Evolutionary conservation across 805 yeast genomes (phyloP), one percentile per base, ranked within the genome.

Genomic region (Metschnikowia chrysomelidarum): DNA sequence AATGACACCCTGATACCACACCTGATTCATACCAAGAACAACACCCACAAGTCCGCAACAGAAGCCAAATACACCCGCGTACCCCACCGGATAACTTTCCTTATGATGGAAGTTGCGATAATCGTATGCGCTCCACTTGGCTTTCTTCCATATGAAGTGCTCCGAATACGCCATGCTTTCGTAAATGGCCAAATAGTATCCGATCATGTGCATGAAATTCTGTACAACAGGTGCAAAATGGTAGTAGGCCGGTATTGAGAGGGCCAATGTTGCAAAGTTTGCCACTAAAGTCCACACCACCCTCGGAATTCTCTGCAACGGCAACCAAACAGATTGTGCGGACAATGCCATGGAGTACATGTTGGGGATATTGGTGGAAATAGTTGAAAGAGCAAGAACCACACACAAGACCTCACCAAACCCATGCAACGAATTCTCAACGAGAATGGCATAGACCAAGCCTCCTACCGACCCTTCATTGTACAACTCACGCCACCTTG

Each of bases 361-460:
- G 70, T 87, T 88, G 62, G 96, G 96, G 60, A 88, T 78, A 68
- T 87, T 88, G 73, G 87, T 87, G 47, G 96, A 81, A 38, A 89
- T 82, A 19, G 95, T 87, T 19, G 96, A 86, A 47, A 89, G 64
- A n/a, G 95, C 87, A 46, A 89, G 68, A 13, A 89, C 19, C 20
- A 89, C 96, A 63, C 89, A 77, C 62, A 89, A 80, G 72, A 89
- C 87, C 61, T 86, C 81, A 44, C 96, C 96, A 50, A 89, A 87
- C 8, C 87, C 89, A 62, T 85, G 89, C 42, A 87, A 71, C 4
- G 95, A 82, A 56, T 88, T 75, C 46, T 78, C 73, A 35, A 86
- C 93, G 42, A 89, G 68, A 48, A 89, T 74, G 34, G 81, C 82
- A 59, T 78, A 87, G 33, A 86, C 77, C 47, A 89, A 72, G 38